Evolutionary conservation across 768 basidiomycete species (phyloP).

Genomic region (Psilocybe azurescens): DNA sequence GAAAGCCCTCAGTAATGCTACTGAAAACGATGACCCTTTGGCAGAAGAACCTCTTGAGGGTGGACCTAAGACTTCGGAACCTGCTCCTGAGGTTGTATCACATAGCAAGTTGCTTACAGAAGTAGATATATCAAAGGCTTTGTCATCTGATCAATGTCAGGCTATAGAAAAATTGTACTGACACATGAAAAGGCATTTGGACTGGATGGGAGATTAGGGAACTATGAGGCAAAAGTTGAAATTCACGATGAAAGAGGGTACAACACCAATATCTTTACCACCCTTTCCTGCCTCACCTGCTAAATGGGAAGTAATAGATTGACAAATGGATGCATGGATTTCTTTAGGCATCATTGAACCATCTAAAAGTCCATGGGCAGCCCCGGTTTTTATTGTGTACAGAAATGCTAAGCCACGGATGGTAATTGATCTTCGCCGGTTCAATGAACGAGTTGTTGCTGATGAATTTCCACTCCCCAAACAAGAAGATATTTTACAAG

Average conservation of each 20-base stretch:
- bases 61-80: slow-evolving; percentile 35
- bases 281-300: slow-evolving; percentile 29
- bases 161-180: slow-evolving; percentile 13
- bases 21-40: slow-evolving; percentile 13
- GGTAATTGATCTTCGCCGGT: slow-evolving; percentile 33
- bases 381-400: slow-evolving; percentile 38
- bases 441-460: slow-evolving; percentile 24
- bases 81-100: too few relatives aligned
- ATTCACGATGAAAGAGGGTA: slow-evolving; percentile 21
- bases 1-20: neutral
- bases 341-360: slow-evolving; percentile 43
- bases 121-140: slow-evolving; percentile 13
- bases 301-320: slow-evolving; percentile 29
- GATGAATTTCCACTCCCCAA: slow-evolving; percentile 29
- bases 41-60: slow-evolving; percentile 28
- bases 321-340: slow-evolving; percentile 35
- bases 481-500: slow-evolving; percentile 32
- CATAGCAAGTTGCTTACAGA: neutral
- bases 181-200: slow-evolving; percentile 11
- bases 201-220: slow-evolving; percentile 6
- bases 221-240: slow-evolving; percentile 1
- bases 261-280: slow-evolving; percentile 32
- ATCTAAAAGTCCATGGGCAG: slow-evolving; percentile 42
- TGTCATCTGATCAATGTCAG: neutral
- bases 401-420: slow-evolving; percentile 41